These are phyloP conservation scores for Penicillium sp. DNA, from an alignment of 2,329 filamentous ascomycete genomes.

Conservation along the genomic window DNA sequence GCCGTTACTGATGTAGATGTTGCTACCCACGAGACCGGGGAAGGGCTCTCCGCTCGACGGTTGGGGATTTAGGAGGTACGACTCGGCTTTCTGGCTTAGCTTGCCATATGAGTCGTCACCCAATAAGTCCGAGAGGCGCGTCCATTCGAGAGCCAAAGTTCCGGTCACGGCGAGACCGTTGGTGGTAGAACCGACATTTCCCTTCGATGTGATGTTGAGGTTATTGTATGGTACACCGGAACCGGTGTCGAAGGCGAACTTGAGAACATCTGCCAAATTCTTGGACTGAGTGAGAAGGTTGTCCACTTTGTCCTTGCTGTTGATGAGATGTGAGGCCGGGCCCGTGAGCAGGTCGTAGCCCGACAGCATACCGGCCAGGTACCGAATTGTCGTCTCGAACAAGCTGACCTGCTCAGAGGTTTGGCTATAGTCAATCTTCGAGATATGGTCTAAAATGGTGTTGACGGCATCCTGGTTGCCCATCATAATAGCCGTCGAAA, in stretches of 20 bases:
- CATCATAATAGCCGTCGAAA: conserved; percentile 78
- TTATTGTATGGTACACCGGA: conserved; percentile 70
- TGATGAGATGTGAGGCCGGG: conserved; percentile 53
- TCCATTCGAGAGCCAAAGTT: conserved; percentile 80
- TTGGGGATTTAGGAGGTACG: conserved; percentile 63
- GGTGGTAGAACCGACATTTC: conserved; percentile 48
- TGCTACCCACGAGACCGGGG: conserved; percentile 68
- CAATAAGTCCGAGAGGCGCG: conserved; percentile 69
- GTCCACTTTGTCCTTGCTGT: conserved; percentile 50
- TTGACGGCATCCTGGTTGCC: conserved; percentile 61
- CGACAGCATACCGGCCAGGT: conserved; percentile 74
- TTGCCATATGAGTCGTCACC: conserved; percentile 62
- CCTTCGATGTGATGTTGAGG: conserved; percentile 55
- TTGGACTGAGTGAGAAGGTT: conserved; percentile 63
- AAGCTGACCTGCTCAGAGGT: conserved; percentile 63
- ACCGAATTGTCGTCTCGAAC: conserved; percentile 89
- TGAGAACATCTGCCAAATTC: conserved; percentile 66
- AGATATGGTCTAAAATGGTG: conserved; percentile 66
- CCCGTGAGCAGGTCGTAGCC: conserved; percentile 65
- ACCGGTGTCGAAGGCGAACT: conserved; percentile 71
- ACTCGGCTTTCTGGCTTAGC: conserved; percentile 63
- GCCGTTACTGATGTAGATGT: conserved; percentile 62
- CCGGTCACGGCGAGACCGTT: conserved; percentile 75
- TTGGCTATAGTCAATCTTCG: conserved; percentile 64
- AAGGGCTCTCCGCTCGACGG: conserved; percentile 64